Conservation (phyloP, 768 basidiomycete species). For the Lentinula aciculospora region DNA sequence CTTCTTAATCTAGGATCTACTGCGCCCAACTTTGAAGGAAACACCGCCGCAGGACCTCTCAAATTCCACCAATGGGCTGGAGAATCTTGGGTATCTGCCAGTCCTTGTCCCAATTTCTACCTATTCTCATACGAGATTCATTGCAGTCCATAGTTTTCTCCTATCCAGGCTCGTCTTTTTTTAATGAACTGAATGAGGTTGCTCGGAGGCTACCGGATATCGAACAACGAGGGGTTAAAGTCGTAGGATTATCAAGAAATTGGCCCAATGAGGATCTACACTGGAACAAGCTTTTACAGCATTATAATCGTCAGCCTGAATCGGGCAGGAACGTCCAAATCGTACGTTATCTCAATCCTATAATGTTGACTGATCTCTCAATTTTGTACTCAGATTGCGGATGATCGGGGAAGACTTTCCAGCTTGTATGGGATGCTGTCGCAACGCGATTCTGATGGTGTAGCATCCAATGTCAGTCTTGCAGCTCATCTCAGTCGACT, state of each 20-base stretch:
- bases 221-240: background rate
- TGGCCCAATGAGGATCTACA: background rate
- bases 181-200: background rate
- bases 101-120: background rate
- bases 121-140: too few relatives aligned
- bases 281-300: background rate
- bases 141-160: constrained; percentile 5
- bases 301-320: background rate
- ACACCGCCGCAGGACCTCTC: background rate
- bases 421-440: constrained; percentile 2
- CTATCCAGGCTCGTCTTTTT: constrained; percentile 2
- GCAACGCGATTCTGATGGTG: background rate
- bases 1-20: background rate
- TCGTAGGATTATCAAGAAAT: constrained; percentile 4
- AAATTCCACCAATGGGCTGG: constrained; percentile 5
- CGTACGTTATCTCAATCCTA: background rate
- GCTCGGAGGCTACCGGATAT: constrained; percentile 4
- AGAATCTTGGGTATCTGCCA: constrained; percentile 2
- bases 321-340: background rate
- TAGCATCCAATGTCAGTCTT: background rate
- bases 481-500: background rate
- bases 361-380: background rate
- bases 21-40: constrained; percentile 4
- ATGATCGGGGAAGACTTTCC: background rate
- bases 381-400: background rate